phyloP scores from a whole-genome alignment of 768 basidiomycete species.

The Panellus pusillus region DNA sequence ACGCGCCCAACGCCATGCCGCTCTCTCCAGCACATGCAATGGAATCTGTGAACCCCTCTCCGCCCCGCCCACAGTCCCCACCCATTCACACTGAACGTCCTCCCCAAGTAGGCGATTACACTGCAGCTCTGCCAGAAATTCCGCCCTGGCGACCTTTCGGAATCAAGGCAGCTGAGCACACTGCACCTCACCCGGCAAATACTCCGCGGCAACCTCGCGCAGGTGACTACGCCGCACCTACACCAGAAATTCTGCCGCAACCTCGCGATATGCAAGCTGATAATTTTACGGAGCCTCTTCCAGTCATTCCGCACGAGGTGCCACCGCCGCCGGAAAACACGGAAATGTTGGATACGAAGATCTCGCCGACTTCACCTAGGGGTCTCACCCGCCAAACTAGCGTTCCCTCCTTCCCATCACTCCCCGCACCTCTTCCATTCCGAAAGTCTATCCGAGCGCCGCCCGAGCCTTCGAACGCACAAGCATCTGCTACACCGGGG shows the following conservation, averaged over 20 bases:
- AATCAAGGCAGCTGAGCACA: too few relatives aligned
- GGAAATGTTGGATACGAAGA: slow-evolving; percentile 20
- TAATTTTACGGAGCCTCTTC: slow-evolving; percentile 7
- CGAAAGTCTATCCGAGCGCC: slow-evolving; percentile 62
- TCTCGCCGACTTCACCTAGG: slow-evolving; percentile 17
- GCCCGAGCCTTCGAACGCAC: slow-evolving; percentile 43
- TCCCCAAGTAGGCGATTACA: background rate
- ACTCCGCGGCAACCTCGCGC: background rate
- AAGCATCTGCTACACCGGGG: slow-evolving; percentile 41
- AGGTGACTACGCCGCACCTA: slow-evolving; percentile 1
- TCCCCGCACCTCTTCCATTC: slow-evolving; percentile 68
- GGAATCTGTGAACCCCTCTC: slow-evolving; percentile 1
- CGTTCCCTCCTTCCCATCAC: slow-evolving; percentile 52
- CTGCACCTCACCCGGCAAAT: too few relatives aligned
- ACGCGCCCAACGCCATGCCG: slow-evolving; percentile 39
- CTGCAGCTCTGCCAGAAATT: too few relatives aligned
- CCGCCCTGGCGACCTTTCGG: too few relatives aligned
- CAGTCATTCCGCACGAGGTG: background rate
- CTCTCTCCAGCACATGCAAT: slow-evolving; percentile 34
- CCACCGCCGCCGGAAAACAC: slow-evolving; percentile 9
- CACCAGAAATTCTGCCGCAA: slow-evolving; percentile 16
- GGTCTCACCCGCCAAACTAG: slow-evolving; percentile 38
- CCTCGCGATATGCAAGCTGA: background rate
- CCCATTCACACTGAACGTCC: background rate
- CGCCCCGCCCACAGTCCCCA: slow-evolving; percentile 2